Evolutionary conservation across 192 early-diverging fungal species (phyloP).

Genomic region (Coemansia sp.): DNA sequence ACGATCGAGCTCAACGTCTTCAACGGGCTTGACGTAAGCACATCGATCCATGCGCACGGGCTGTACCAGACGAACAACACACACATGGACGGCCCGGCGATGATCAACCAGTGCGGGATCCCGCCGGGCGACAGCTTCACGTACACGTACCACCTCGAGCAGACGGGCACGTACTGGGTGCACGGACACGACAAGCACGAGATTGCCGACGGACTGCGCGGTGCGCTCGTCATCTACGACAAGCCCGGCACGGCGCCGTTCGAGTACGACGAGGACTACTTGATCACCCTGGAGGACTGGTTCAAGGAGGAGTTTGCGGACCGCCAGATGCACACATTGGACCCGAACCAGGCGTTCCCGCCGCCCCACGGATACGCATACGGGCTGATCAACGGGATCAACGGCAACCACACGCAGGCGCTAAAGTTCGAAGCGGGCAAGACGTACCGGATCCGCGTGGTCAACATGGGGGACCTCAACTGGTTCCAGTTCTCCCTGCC

Average conservation of each 20-base stretch:
- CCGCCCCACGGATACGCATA: too few relatives aligned
- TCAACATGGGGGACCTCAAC: slow-evolving; percentile 73
- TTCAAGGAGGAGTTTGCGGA: too few relatives aligned
- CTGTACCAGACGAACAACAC: too few relatives aligned
- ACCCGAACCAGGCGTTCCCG: too few relatives aligned
- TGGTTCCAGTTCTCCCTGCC: slow-evolving; percentile 71
- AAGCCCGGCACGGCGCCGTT: slow-evolving; percentile 39
- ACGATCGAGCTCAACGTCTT: too few relatives aligned
- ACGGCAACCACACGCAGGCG: slow-evolving; percentile 42
- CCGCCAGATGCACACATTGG: too few relatives aligned
- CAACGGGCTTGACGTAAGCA: too few relatives aligned
- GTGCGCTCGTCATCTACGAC: slow-evolving; percentile 60
- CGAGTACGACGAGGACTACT: slow-evolving; percentile 56
- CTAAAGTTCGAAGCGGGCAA: slow-evolving; percentile 67
- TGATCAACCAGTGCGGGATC: slow-evolving; percentile 71
- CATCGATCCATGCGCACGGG: too few relatives aligned
- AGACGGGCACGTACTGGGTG: slow-evolving; percentile 76
- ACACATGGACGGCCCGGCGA: slow-evolving; percentile 65
- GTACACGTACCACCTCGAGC: slow-evolving; percentile 56
- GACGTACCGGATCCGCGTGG: slow-evolving; percentile 72
- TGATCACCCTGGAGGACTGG: slow-evolving; percentile 65
- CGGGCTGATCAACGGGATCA: neutral
- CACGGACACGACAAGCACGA: slow-evolving; percentile 62
- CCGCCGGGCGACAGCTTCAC: slow-evolving; percentile 59
- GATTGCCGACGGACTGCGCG: too few relatives aligned